Evolutionary conservation across 441 rosid species (phyloP), one percentile per base, ranked within the genome.

Genomic region (Adansonia grandidieri): DNA sequence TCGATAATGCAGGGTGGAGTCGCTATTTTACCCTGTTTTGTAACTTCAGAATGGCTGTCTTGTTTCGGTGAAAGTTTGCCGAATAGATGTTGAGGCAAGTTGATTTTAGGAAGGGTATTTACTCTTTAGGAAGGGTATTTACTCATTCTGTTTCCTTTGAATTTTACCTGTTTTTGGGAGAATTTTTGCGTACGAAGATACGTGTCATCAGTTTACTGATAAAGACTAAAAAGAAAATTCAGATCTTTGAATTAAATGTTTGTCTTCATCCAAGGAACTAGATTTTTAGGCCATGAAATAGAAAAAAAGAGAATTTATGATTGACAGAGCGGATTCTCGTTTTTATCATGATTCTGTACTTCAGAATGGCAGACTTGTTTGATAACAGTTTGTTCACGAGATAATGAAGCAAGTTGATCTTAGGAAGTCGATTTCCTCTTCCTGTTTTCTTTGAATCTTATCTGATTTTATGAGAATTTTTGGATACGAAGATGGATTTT

Each of bases 161-260:
- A 65, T 17, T n/a, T 65, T 40, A 42, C 13, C 67, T 63, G 9
- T 28, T 63, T 54, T 54, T 54, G 2, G 24, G 63, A 58, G 24
- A 53, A 53, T 15, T 53, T 53, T 53, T 53, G 6, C 8, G 6
- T 15, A 15, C 2, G n/a, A 15, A 42, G 58, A 53, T 9, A 0
- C 2, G 14, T 20, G 32, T 22, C 28, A 9, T 60, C 6, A 1
- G 10, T 61, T 61, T 24, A 10, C 67, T 15, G 48, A 40, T 64
- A 40, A n/a, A 37, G 48, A 65, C 50, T 65, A 42, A 65, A 40
- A 37, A 0, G 28, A n/a, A 42, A 9, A 42, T 66, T 42, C 24
- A 66, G 6, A 42, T 66, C 51, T 42, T n/a, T 66, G 51, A 66
- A n/a, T 42, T 42, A 28, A 66, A n/a, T 9, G 51, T n/a, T 66